Percentiles rank a stretch among this genome's conserved stretches.
phyloP scores from a whole-genome alignment of 495 filamentous ascomycete genomes.

The Annulohypoxylon nitens region DNA sequence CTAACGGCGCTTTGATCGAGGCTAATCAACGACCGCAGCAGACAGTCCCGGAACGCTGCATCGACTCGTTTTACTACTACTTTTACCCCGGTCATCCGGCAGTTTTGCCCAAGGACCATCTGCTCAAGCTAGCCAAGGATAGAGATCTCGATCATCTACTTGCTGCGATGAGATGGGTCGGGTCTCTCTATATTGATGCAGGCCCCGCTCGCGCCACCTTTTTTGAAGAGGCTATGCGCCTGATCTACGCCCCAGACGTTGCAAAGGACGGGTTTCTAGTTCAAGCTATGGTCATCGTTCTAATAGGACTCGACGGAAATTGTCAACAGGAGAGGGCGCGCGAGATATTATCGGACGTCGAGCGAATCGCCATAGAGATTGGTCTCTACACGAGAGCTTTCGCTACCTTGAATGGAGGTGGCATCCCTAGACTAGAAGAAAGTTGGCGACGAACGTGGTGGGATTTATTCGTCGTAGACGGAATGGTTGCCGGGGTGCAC shows the following conservation, averaged over 20 bases:
- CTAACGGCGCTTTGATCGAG: conserved; percentile 49
- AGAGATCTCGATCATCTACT: conserved; percentile 59
- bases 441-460: conserved; percentile 91
- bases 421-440: conserved; percentile 69
- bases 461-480: conserved; percentile 87
- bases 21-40: conserved; percentile 49
- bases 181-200: conserved; percentile 70
- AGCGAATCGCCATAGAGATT: conserved; percentile 78
- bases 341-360: conserved; percentile 74
- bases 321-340: conserved; percentile 76
- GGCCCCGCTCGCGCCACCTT: conserved; percentile 64
- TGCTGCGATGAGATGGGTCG: conserved; percentile 78
- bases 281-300: conserved; percentile 81
- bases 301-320: conserved; percentile 81
- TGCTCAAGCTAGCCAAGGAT: conserved; percentile 61
- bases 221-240: conserved; percentile 69
- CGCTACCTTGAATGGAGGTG: conserved; percentile 60
- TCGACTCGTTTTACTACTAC: conserved; percentile 70
- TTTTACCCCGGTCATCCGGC: conserved; percentile 81
- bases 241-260: conserved; percentile 62
- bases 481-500: conserved; percentile 71
- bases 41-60: conserved; percentile 62
- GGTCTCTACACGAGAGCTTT: conserved; percentile 75
- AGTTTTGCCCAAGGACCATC: conserved; percentile 64
- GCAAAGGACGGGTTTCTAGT: conserved; percentile 75